Conservation (phyloP, 495 filamentous ascomycete genomes). For the Penicillium cataractarum region DNA sequence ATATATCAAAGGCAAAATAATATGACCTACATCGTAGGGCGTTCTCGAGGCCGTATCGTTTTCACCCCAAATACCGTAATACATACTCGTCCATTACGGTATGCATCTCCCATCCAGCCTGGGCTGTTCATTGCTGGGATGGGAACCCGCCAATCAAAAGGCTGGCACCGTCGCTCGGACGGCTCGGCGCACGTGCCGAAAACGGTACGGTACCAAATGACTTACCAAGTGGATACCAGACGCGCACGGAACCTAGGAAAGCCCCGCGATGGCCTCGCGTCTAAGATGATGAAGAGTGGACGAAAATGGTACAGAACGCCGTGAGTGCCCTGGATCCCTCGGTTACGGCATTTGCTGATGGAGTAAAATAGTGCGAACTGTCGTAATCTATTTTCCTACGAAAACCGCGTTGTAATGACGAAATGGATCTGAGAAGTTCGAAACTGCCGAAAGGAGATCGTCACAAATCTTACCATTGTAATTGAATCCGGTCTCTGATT, state of each 20-base stretch:
- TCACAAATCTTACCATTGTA: background rate
- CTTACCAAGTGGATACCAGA: background rate
- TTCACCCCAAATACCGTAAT: background rate
- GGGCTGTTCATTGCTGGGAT: slow-evolving; percentile 26
- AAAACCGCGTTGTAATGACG: background rate
- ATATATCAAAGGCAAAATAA: background rate
- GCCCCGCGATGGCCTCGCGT: background rate
- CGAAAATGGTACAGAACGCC: background rate
- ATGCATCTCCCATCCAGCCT: background rate
- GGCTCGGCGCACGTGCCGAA: slow-evolving; percentile 13
- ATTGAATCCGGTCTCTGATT: background rate
- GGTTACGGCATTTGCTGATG: background rate
- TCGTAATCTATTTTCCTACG: background rate
- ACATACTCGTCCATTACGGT: slow-evolving; percentile 14
- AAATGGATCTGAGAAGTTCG: background rate
- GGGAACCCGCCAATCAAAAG: slow-evolving; percentile 32
- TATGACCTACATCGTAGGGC: background rate
- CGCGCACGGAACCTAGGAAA: slow-evolving; percentile 2
- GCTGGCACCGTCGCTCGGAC: background rate
- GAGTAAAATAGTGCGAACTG: background rate
- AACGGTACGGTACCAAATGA: slow-evolving; percentile 12
- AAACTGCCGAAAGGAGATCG: background rate
- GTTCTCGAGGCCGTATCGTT: too few relatives aligned
- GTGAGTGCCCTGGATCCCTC: background rate
- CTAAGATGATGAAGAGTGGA: background rate